These are phyloP conservation scores for Tremella mesenterica DNA, from an alignment of 768 basidiomycete genomes.

Conservation along the genomic window DNA sequence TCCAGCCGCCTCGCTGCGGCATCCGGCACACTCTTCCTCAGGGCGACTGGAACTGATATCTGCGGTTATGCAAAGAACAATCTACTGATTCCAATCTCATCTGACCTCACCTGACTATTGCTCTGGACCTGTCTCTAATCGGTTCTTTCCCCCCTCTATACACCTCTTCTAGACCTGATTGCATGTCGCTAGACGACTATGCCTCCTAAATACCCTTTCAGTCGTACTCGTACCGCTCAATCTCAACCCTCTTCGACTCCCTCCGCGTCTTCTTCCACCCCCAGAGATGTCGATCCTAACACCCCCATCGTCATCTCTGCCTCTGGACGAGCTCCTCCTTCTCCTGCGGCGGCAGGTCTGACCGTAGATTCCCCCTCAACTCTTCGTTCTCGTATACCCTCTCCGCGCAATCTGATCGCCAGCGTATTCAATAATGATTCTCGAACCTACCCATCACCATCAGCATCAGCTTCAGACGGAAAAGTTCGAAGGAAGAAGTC, in stretches of 20 bases:
- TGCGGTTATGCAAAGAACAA: too few species aligned
- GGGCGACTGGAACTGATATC: too few species aligned
- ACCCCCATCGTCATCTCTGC: conserved; percentile 18
- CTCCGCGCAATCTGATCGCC: conserved; percentile 9
- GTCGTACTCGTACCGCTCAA: conserved; percentile 1
- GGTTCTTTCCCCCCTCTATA: too few species aligned
- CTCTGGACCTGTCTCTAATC: not conserved
- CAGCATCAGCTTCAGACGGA: conserved; percentile 2
- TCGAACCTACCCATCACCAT: conserved; percentile 17
- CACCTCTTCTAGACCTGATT: too few species aligned
- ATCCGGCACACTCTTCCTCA: too few species aligned
- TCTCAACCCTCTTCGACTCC: conserved; percentile 9
- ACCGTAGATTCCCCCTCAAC: conserved; percentile 14
- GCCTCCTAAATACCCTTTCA: conserved; percentile 15
- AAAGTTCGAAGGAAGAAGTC: conserved; percentile 8
- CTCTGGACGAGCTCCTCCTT: conserved; percentile 10
- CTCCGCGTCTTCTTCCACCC: not conserved
- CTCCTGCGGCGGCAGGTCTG: conserved; percentile 12
- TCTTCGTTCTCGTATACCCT: conserved; percentile 22
- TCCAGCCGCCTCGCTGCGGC: too few species aligned
- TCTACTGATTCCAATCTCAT: too few species aligned
- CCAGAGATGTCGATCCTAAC: not conserved
- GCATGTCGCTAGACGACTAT: too few species aligned
- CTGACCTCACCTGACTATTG: not conserved
- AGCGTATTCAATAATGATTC: conserved; percentile 16